Evolutionary conservation across 345 rosid genomes (phyloP).

Genomic region (Eucalyptus curtisii): DNA sequence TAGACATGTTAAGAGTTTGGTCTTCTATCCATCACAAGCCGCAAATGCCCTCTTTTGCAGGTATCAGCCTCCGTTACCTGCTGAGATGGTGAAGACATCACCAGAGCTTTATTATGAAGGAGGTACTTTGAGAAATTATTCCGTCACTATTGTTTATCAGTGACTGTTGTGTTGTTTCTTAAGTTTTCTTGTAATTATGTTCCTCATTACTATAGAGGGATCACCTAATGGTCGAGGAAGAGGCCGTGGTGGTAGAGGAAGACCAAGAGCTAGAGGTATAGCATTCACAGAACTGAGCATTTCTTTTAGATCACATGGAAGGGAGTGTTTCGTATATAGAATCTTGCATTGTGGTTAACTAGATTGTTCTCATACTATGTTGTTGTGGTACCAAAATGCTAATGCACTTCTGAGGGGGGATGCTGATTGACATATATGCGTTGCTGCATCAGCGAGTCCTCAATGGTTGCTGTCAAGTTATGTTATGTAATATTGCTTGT

Average conservation of each 20-base stretch:
- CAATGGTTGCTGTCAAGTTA: not conserved
- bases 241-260: slow-evolving; percentile 63
- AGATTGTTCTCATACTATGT: not conserved
- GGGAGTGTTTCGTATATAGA: not conserved
- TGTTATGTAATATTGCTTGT: not conserved
- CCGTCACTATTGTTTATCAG: not conserved
- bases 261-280: slow-evolving; percentile 12
- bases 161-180: not conserved
- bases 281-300: not conserved
- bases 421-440: not conserved
- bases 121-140: slow-evolving; percentile 17
- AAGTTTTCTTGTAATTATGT: not conserved
- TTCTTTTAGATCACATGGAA: not conserved
- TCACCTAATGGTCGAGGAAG: slow-evolving; percentile 64
- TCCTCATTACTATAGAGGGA: slow-evolving; percentile 30
- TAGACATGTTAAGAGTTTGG: not conserved
- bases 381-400: not conserved
- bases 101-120: slow-evolving; percentile 51
- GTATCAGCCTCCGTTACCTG: slow-evolving; percentile 68
- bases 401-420: not conserved
- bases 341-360: not conserved
- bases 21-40: not conserved
- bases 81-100: slow-evolving; percentile 46
- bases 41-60: slow-evolving; percentile 17
- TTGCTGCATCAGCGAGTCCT: not conserved